phyloP scores from a whole-genome alignment of 1,284 basidiomycete species.

The Sporisorium sorghi region DNA sequence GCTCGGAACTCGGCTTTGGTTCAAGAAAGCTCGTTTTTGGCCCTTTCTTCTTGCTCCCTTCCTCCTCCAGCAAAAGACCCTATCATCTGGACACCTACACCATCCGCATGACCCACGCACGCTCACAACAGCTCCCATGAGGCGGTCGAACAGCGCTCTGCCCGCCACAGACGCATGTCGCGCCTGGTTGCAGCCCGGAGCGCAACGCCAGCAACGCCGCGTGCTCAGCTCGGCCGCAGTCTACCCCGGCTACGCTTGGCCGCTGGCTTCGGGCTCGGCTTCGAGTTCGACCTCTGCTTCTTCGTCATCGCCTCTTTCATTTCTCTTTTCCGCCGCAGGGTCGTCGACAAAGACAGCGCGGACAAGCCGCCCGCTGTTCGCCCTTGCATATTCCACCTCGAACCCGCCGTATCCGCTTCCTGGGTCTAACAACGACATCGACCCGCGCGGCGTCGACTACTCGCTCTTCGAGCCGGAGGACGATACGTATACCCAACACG shows the following conservation, averaged over 20 bases:
- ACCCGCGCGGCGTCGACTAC: constrained; percentile 60
- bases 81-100: neutral
- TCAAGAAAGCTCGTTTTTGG: constrained; percentile 1
- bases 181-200: constrained; percentile 10
- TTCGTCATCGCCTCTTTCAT: constrained; percentile 1
- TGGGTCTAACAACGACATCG: constrained; percentile 57
- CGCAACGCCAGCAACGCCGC: constrained; percentile 24
- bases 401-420: constrained; percentile 33
- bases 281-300: constrained; percentile 9
- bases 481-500: constrained; percentile 19
- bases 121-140: constrained; percentile 9
- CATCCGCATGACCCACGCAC: neutral
- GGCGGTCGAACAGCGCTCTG: constrained; percentile 26
- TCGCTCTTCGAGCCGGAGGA: constrained; percentile 54
- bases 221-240: constrained; percentile 29
- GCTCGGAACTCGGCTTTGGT: constrained; percentile 29
- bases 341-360: constrained; percentile 8
- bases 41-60: constrained; percentile 18
- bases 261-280: constrained; percentile 10
- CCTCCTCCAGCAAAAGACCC: too few relatives aligned
- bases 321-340: neutral
- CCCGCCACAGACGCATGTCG: constrained; percentile 28
- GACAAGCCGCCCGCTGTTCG: constrained; percentile 9
- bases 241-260: constrained; percentile 14
- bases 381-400: constrained; percentile 34